Evolutionary conservation across 306 rosid species (phyloP).

Genomic region (Sindora glabra): DNA sequence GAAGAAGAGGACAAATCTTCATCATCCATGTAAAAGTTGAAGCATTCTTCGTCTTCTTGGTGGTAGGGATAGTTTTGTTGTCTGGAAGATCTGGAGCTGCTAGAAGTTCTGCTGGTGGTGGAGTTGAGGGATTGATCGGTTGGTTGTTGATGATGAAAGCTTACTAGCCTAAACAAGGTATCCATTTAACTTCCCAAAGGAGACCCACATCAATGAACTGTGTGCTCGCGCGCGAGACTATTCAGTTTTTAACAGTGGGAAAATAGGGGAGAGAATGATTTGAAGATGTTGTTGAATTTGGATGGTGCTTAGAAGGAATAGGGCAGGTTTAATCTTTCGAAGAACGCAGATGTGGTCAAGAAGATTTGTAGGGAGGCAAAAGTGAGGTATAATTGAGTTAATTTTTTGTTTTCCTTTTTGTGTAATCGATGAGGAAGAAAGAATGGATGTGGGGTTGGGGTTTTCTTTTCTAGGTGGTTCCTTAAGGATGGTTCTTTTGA

Average conservation of each 20-base stretch:
- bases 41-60: slow-evolving; percentile 85
- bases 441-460: too few relatives aligned
- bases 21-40: slow-evolving; percentile 96
- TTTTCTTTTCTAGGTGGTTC: too few relatives aligned
- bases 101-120: slow-evolving; percentile 67
- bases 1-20: slow-evolving; percentile 87
- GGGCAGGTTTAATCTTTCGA: not conserved
- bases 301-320: slow-evolving; percentile 19
- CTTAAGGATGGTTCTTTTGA: too few relatives aligned
- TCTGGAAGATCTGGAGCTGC: slow-evolving; percentile 66
- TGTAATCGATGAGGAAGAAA: too few relatives aligned
- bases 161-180: slow-evolving; percentile 84
- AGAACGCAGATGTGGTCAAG: too few relatives aligned
- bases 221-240: too few relatives aligned
- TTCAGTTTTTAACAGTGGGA: slow-evolving; percentile 56
- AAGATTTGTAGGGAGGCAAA: not conserved
- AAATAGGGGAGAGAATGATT: slow-evolving; percentile 14
- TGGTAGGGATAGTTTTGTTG: slow-evolving; percentile 36
- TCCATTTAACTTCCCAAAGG: slow-evolving; percentile 65
- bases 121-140: slow-evolving; percentile 79
- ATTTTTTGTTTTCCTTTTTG: slow-evolving; percentile 24
- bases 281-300: slow-evolving; percentile 14
- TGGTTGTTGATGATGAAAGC: slow-evolving; percentile 45
- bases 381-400: slow-evolving; percentile 1
- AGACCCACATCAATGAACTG: slow-evolving; percentile 45